Evolutionary conservation across 495 filamentous ascomycete genomes (phyloP).

Genomic region (Hypoxylon intermedium): DNA sequence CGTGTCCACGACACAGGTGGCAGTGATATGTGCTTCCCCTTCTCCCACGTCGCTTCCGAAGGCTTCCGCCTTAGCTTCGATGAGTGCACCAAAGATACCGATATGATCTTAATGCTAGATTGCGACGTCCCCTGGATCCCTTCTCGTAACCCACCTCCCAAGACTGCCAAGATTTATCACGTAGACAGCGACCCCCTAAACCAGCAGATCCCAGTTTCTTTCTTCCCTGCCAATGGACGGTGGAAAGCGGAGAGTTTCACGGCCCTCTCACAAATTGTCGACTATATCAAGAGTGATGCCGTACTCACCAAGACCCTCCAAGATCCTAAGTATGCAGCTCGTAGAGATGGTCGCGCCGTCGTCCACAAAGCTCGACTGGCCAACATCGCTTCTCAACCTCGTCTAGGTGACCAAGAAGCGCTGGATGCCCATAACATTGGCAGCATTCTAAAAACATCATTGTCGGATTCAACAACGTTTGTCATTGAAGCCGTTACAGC

Average conservation of each 20-base stretch:
- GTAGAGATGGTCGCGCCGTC: constrained; percentile 13
- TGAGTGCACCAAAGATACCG: constrained; percentile 68
- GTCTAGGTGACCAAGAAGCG: constrained; percentile 12
- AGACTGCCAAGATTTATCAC: constrained; percentile 66
- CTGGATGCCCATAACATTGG: constrained; percentile 40
- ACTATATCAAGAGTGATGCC: constrained; percentile 28
- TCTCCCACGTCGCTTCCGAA: constrained; percentile 66
- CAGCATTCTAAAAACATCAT: constrained; percentile 27
- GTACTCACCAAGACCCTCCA: constrained; percentile 12
- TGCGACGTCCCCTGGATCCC: constrained; percentile 80
- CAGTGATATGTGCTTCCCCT: constrained; percentile 80
- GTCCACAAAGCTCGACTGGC: constrained; percentile 21
- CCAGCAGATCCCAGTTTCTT: constrained; percentile 69
- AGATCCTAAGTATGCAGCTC: constrained; percentile 22
- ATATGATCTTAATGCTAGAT: constrained; percentile 78
- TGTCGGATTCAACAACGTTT: constrained; percentile 41
- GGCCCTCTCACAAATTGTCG: constrained; percentile 44
- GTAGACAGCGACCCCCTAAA: constrained; percentile 76
- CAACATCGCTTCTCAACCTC: constrained; percentile 27
- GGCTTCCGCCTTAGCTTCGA: constrained; percentile 71
- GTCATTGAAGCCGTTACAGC: constrained; percentile 48
- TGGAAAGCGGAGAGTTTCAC: constrained; percentile 50
- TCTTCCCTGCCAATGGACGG: constrained; percentile 46
- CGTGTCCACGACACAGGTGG: constrained; percentile 76
- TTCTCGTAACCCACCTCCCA: constrained; percentile 57